These are phyloP conservation scores for Eucalyptus albens DNA, from an alignment of 345 rosid species.

Conservation along the genomic window DNA sequence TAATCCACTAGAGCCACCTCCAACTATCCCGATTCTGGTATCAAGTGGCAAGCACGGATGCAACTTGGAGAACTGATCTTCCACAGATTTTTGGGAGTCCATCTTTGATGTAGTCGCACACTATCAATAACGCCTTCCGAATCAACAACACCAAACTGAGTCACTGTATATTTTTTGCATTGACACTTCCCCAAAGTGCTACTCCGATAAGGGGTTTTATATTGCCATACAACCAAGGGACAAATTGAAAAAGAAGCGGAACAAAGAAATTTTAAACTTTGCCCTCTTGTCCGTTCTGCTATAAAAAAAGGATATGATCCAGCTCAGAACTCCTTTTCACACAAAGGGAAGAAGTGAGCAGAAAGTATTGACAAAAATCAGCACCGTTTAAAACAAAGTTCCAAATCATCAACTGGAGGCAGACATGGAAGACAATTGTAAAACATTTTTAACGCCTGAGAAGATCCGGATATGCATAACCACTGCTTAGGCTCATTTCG, in stretches of 20 bases:
- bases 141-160: neutral
- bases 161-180: neutral
- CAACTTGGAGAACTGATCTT: constrained; percentile 46
- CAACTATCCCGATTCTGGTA: constrained; percentile 46
- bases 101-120: neutral
- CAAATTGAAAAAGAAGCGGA: neutral
- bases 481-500: neutral
- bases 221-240: neutral
- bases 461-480: neutral
- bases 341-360: neutral
- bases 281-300: neutral
- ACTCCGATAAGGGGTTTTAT: neutral
- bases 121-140: neutral
- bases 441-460: neutral
- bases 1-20: constrained; percentile 57
- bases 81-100: constrained; percentile 27
- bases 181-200: neutral
- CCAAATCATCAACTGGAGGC: neutral
- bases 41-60: constrained; percentile 44
- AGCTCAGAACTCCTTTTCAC: neutral
- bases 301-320: neutral
- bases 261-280: neutral
- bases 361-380: neutral
- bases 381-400: neutral
- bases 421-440: neutral